Conservation (phyloP, 306 rosid genomes). For the Pterocarpus santalinus region DNA sequence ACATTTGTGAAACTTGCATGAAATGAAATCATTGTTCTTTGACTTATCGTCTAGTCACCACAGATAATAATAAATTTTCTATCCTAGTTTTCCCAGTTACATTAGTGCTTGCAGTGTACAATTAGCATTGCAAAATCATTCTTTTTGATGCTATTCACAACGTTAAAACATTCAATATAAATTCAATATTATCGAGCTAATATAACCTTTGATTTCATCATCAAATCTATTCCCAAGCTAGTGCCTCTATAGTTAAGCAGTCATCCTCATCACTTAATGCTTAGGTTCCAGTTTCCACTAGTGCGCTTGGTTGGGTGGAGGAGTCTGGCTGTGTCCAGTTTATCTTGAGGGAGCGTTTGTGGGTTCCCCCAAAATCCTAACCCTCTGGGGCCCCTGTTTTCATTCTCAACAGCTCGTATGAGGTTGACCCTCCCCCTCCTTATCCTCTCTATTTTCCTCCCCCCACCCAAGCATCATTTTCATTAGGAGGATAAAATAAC, state of each 20-base stretch:
- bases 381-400: constrained; percentile 17
- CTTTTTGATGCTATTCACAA: constrained; percentile 11
- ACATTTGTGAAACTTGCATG: neutral
- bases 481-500: neutral
- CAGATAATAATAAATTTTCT: neutral
- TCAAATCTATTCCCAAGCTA: constrained; percentile 29
- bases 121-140: constrained; percentile 20
- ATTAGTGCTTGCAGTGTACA: constrained; percentile 2
- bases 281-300: constrained; percentile 39
- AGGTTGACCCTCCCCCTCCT: constrained; percentile 34
- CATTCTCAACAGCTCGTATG: constrained; percentile 12
- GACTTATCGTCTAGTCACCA: neutral
- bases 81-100: neutral
- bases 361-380: constrained; percentile 40
- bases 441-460: constrained; percentile 27
- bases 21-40: constrained; percentile 6
- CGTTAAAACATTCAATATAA: constrained; percentile 5
- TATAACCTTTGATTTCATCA: constrained; percentile 14
- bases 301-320: constrained; percentile 41
- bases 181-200: constrained; percentile 11
- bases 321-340: constrained; percentile 29
- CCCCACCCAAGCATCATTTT: neutral
- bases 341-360: constrained; percentile 40
- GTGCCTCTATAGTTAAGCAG: constrained; percentile 18
- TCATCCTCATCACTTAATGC: constrained; percentile 37